Evolutionary conservation across 176 grass and related monocot genomes (phyloP), one percentile per base, ranked within the genome.

Genomic region (Hsuehochloa calcarea): DNA sequence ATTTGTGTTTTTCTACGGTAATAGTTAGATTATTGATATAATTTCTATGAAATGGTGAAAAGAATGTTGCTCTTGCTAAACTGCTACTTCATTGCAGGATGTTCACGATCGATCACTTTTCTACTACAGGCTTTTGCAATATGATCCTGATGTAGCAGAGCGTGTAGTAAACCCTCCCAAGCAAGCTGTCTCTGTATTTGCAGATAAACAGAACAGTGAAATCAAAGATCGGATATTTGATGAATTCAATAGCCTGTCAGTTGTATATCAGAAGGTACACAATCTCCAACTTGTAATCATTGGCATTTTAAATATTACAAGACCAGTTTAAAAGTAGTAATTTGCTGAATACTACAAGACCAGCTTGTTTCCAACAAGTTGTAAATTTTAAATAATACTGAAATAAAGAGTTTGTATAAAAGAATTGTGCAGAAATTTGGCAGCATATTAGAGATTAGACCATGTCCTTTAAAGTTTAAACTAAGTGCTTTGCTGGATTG

Each of bases 131-230:
- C 93, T 96, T 88, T 88, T 99, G 80, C 97, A 96, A 64, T 88
- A 99, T 85, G 86, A 99, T 84, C 88, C 94, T 52, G 38, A 79
- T 80, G 90, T 91, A 56, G 97, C 97, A 40, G 97, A 99, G 78
- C 60, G 82, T 82, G 93, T 99, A 29, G 93, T 99, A 73, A 99
- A 99, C 68, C 97, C 97, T 82, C 97, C 97, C 37, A 99, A 99
- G 80, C 97, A 96, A 92, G 97, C 97, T 86, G 90, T 99, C 44
- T 99, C 97, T 19, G 92, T 99, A 72, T 99, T 99, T 99, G 97
- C 97, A 69, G 97, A 99, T 74, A 85, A 86, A 19, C 97, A 99
- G 87, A 96, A 90, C 75, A 91, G 87, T 82, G 97, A 99, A 96
- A 92, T 94, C 15, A 99, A 99, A 90, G 97, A 99, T 68, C 80